Evolutionary conservation across 1,139 yeast genomes (phyloP).

Genomic region (Yamadazyma kanchanaburiensis): DNA sequence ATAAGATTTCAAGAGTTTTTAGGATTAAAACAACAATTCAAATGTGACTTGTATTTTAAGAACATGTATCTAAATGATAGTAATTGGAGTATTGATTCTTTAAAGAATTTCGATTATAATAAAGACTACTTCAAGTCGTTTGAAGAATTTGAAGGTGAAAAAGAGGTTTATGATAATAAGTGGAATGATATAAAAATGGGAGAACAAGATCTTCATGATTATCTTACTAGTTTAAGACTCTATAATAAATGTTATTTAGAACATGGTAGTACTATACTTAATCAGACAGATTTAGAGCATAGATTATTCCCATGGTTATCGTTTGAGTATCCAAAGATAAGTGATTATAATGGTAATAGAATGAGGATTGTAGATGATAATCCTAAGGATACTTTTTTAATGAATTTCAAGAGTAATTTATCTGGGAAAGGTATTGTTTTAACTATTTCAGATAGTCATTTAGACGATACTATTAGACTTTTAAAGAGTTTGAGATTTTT

Average conservation of each 20-base stretch:
- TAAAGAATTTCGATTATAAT: conserved; percentile 11
- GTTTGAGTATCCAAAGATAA: conserved; percentile 19
- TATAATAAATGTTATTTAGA: conserved; percentile 41
- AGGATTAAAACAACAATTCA: conserved; percentile 2
- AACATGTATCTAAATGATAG: conserved; percentile 7
- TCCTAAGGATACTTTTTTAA: conserved; percentile 6
- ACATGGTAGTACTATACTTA: conserved; percentile 9
- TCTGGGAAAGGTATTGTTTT: conserved; percentile 38
- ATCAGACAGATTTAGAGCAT: conserved; percentile 14
- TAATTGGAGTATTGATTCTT: conserved; percentile 15
- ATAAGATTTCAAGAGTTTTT: conserved; percentile 5
- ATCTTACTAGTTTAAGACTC: conserved; percentile 36
- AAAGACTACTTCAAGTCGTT: conserved; percentile 12
- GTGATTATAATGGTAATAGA: conserved; percentile 15
- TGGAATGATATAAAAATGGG: conserved; percentile 14
- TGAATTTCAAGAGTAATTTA: conserved; percentile 18
- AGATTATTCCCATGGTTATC: conserved; percentile 24
- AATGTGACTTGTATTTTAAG: conserved; percentile 13
- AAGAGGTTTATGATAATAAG: conserved; percentile 6
- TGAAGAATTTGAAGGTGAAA: conserved; percentile 12
- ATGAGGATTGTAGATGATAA: conserved; percentile 4
- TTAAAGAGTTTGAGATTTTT: conserved; percentile 27
- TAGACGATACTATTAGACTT: conserved; percentile 25
- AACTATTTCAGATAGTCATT: conserved; percentile 30
- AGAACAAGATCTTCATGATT: conserved; percentile 37